Evolutionary conservation across 163 green algal species (phyloP), one percentile per base, ranked within the genome.

Genomic region (Scenedesmus sp.): DNA sequence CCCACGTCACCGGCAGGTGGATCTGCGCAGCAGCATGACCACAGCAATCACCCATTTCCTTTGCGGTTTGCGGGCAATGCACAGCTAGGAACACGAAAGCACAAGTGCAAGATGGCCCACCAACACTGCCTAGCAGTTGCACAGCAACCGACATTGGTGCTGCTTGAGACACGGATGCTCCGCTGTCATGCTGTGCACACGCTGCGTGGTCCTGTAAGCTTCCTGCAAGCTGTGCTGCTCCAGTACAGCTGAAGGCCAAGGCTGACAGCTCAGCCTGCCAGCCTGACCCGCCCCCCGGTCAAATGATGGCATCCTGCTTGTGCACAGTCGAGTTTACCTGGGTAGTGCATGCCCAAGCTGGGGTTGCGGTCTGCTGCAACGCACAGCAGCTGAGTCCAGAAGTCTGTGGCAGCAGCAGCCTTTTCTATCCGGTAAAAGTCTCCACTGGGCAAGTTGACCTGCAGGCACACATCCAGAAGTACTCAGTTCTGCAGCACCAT

Each of bases 381-480:
- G 70, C 94, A 96, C 35, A 96, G 90, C 86, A 96, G 83, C 94
- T 96, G 89, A 9, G 80, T 87, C 6, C 92, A 85, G n/a, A 96
- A 94, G 53, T 92, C 90, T 22, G 92, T 49, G 16, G 83, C 73
- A 9, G 92, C 93, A 44, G 81, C 44, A n/a, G 78, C 68, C 16
- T 92, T 89, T 33, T 87, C 70, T 2, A 94, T 81, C 24, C 51
- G 46, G 46, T 92, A 96, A 44, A 93, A 96, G 83, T 96, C 89
- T 10, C 70, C 84, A 78, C 82, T 90, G 4, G 94, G 94, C 81
- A 96, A 51, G 86, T 96, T 96, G 44, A 96, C 94, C 94, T 88
- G 56, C 83, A 22, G n/a, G 5, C 30, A 22, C 82, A 49, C 35
- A 56, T 35, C 22, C n/a, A 79, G 24, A 7, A 7, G 42, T 24